These are phyloP conservation scores for Pinus taeda DNA, from an alignment of 75 land plant genomes.

Conservation along the genomic window DNA sequence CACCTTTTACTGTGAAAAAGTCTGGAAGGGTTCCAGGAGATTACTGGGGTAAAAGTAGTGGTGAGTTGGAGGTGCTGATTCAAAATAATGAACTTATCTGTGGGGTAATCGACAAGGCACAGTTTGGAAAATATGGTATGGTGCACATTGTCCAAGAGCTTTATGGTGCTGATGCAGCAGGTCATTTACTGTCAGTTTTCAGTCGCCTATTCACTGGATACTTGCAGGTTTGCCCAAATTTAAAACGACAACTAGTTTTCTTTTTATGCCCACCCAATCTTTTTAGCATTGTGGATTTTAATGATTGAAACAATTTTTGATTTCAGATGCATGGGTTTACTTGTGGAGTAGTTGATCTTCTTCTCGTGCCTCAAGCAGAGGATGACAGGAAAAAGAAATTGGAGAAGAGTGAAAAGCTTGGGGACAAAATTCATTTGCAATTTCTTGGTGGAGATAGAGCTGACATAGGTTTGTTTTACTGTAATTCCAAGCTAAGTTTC, in stretches of 20 bases:
- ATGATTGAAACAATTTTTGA: slow-evolving; percentile 2
- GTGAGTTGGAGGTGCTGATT: slow-evolving; percentile 49
- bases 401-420: slow-evolving; percentile 42
- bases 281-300: not conserved
- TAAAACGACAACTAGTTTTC: not conserved
- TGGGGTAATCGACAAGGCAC: slow-evolving; percentile 96
- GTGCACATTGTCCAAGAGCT: slow-evolving; percentile 94
- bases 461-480: slow-evolving; percentile 19
- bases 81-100: slow-evolving; percentile 70
- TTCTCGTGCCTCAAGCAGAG: slow-evolving; percentile 55
- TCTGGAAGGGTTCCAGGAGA: slow-evolving; percentile 53
- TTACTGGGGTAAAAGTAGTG: slow-evolving; percentile 44
- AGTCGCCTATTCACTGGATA: slow-evolving; percentile 87
- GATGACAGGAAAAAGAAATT: slow-evolving; percentile 41
- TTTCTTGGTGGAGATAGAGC: slow-evolving; percentile 38
- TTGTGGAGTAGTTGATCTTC: slow-evolving; percentile 91
- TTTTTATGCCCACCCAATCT: not conserved
- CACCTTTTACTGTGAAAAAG: slow-evolving; percentile 61
- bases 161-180: slow-evolving; percentile 85
- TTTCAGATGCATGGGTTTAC: slow-evolving; percentile 94
- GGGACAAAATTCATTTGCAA: slow-evolving; percentile 53
- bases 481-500: not conserved
- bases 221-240: slow-evolving; percentile 59
- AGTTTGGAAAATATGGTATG: slow-evolving; percentile 91
- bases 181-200: slow-evolving; percentile 71